Percentiles rank a stretch among this genome's conserved stretches.
These are phyloP conservation scores for Alternaria incomplexa DNA, from an alignment of 2,329 filamentous ascomycete species.

Conservation along the genomic window DNA sequence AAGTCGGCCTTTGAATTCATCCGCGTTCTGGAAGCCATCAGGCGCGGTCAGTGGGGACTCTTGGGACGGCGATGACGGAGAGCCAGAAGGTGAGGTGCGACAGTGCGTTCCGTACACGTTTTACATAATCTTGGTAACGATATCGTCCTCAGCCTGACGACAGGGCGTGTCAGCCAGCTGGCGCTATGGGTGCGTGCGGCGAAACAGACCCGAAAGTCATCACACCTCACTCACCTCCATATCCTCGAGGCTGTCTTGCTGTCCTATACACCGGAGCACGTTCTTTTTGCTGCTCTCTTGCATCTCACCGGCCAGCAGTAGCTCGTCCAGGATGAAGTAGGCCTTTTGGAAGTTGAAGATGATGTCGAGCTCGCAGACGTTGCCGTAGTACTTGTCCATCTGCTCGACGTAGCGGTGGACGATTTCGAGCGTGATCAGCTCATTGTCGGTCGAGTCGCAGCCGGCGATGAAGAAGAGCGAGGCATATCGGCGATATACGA, in stretches of 20 bases:
- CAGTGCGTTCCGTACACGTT: slow-evolving; percentile 16
- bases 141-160: slow-evolving; percentile 80
- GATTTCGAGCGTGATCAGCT: slow-evolving; percentile 96
- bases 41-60: slow-evolving; percentile 36
- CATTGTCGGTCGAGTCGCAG: slow-evolving; percentile 96
- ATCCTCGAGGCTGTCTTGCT: slow-evolving; percentile 96
- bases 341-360: slow-evolving; percentile 99
- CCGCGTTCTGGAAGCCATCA: slow-evolving; percentile 35
- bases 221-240: slow-evolving; percentile 83
- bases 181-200: slow-evolving; percentile 28
- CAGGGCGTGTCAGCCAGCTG: slow-evolving; percentile 50
- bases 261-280: slow-evolving; percentile 90
- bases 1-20: slow-evolving; percentile 40
- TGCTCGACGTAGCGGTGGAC: slow-evolving; percentile 99
- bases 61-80: slow-evolving; percentile 20
- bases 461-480: slow-evolving; percentile 99
- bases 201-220: slow-evolving; percentile 21
- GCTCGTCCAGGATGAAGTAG: slow-evolving; percentile 98
- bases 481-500: slow-evolving; percentile 97
- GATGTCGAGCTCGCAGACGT: slow-evolving; percentile 98
- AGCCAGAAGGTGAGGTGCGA: slow-evolving; percentile 11
- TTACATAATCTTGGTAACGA: slow-evolving; percentile 85
- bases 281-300: slow-evolving; percentile 99
- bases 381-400: slow-evolving; percentile 99
- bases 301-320: slow-evolving; percentile 92